phyloP scores from a whole-genome alignment of 176 grass and related monocot species.

The Triticum urartu region DNA sequence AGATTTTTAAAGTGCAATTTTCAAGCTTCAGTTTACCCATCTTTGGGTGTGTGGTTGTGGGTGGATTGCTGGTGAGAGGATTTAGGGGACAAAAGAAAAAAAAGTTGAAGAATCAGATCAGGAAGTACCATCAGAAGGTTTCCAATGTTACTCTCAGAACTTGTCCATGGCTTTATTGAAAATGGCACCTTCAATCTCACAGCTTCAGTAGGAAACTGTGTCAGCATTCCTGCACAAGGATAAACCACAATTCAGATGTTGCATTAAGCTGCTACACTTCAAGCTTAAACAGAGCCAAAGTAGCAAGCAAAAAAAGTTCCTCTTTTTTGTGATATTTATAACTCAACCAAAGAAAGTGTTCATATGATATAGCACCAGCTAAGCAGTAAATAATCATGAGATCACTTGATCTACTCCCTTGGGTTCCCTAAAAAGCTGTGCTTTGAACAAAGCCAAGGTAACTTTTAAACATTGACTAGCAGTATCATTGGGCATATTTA shows the following conservation, averaged over 20 bases:
- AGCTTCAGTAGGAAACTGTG: slow-evolving; percentile 63
- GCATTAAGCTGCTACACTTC: not conserved
- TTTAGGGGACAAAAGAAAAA: not conserved
- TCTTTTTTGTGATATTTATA: not conserved
- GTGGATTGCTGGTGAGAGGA: not conserved
- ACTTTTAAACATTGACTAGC: not conserved
- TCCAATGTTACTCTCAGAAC: slow-evolving; percentile 78
- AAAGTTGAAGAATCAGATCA: slow-evolving; percentile 19
- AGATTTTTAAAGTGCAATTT: not conserved
- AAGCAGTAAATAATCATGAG: slow-evolving; percentile 1
- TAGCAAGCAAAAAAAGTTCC: not conserved
- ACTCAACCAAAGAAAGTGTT: slow-evolving; percentile 17
- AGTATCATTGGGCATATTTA: not conserved
- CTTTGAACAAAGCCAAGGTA: not conserved
- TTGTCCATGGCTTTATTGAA: slow-evolving; percentile 74
- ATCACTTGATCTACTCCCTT: not conserved
- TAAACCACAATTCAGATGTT: slow-evolving; percentile 11
- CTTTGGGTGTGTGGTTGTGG: not conserved
- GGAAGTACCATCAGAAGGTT: slow-evolving; percentile 92
- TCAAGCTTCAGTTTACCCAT: not conserved
- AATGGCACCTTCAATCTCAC: slow-evolving; percentile 73
- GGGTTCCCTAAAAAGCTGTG: not conserved
- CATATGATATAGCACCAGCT: not conserved
- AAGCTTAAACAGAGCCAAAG: not conserved
- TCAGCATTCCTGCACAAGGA: slow-evolving; percentile 57